Percentiles rank a stretch among this genome's conserved stretches.
Evolutionary conservation across 78 protist genomes (phyloP).

Genomic region (Cavenderia fasciculata): DNA sequence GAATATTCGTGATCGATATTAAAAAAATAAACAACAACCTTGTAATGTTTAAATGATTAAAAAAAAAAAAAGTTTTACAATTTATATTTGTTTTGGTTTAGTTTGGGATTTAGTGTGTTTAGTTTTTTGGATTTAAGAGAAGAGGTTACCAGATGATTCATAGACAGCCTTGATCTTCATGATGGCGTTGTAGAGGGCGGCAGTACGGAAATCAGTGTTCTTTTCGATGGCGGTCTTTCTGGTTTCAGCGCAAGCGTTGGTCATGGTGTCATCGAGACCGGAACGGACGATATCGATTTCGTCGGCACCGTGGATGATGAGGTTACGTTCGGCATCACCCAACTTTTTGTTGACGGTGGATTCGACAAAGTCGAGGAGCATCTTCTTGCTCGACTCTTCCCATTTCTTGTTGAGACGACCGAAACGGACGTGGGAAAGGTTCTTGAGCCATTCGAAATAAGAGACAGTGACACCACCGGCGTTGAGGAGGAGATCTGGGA

Average conservation of each 20-base stretch:
- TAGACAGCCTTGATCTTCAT: constrained; percentile 74
- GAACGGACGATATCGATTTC: constrained; percentile 88
- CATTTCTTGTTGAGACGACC: constrained; percentile 85
- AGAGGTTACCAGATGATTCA: constrained; percentile 62
- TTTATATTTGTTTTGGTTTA: too few species aligned
- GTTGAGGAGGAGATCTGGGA: constrained; percentile 90
- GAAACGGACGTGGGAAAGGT: constrained; percentile 85
- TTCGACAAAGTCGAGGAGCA: constrained; percentile 83
- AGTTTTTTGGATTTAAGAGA: constrained; percentile 76
- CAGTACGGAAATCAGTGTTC: constrained; percentile 82
- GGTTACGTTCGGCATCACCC: constrained; percentile 69
- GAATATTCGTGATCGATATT: too few species aligned
- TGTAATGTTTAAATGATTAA: too few species aligned
- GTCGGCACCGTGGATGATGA: constrained; percentile 85
- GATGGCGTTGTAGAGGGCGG: constrained; percentile 86
- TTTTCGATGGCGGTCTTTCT: constrained; percentile 80
- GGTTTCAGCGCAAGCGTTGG: constrained; percentile 84
- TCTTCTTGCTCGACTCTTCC: constrained; percentile 86
- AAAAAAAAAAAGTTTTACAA: too few species aligned
- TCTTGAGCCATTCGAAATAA: constrained; percentile 95
- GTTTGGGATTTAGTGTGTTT: too few species aligned
- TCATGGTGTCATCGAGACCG: constrained; percentile 92
- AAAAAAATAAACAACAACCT: too few species aligned
- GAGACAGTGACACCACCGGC: constrained; percentile 96
- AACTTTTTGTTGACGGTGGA: constrained; percentile 70